Base-by-base conservation (phyloP, 768 basidiomycete species). In the Russula olivacea region DNA sequence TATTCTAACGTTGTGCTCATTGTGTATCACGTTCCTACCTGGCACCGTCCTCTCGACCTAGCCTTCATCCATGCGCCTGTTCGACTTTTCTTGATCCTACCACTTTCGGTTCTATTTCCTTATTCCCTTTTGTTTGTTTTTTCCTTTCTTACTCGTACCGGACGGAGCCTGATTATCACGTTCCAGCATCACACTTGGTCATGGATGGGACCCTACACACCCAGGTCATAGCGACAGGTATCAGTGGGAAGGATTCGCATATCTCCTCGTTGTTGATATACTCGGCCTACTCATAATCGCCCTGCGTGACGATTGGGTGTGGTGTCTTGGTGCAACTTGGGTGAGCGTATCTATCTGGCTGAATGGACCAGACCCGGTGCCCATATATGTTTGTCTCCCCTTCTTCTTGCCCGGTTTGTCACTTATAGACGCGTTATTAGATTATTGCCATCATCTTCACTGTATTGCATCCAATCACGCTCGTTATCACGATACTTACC, bases 1-100 rank as follows among this genome's bases (percentile, higher is more conserved):
- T 94, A 91, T 67, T 86, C 91, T 59, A 93, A 93, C 70, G 69
- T 93, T 51, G 85, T 84, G 0, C 79, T 96, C 7, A 76, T 93
- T 48, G 75, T 87, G 17, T 92, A 94, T 70, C 88, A 88, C 52
- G 73, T 79, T 0, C 87, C 88, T 0, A 80, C 76, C 0, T 75
- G 76, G 25, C 72, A 75, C 34, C 63, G 85, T 1, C 91, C 91
- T 0, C 72, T 95, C 45, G 92, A 94, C 72, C 84, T 83, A 38
- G 79, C 86, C 0, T 85, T 95, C 67, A 90, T 97, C 60, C 94
- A 97, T 68, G 89, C 90, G 0, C 95, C 95, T 0, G 77, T 96
- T 58, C 80, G 90, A 3, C 85, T 92, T 63, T 88, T 88, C 70
- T 69, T 78, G 59, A 69, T 76, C 12, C 64, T 86, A 2, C 81